phyloP scores from a whole-genome alignment of 345 rosid species.

The Eutrema japonicum region DNA sequence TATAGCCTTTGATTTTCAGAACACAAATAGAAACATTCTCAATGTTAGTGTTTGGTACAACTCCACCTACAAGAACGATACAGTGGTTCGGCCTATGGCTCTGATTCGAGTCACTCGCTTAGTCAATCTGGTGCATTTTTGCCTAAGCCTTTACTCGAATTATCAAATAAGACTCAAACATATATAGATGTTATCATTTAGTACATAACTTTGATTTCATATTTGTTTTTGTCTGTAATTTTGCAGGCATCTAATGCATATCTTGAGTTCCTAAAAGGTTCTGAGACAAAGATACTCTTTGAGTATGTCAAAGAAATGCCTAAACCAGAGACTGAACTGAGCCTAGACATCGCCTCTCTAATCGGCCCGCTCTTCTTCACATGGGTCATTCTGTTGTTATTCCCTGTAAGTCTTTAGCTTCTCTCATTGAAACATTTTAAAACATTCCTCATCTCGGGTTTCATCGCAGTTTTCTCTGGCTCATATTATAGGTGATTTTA shows the following conservation, averaged over 20 bases:
- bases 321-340: constrained; percentile 49
- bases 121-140: constrained; percentile 70
- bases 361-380: constrained; percentile 85
- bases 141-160: background rate
- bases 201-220: constrained; percentile 6
- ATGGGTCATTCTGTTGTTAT: constrained; percentile 58
- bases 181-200: constrained; percentile 1
- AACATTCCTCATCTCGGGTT: constrained; percentile 17
- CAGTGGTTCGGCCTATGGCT: constrained; percentile 38
- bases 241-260: constrained; percentile 84
- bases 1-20: constrained; percentile 87
- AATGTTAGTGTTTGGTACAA: constrained; percentile 88
- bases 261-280: constrained; percentile 63
- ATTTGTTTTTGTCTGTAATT: background rate
- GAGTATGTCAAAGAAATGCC: constrained; percentile 92
- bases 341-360: constrained; percentile 71
- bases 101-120: constrained; percentile 74
- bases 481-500: constrained; percentile 63
- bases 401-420: constrained; percentile 68
- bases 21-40: constrained; percentile 59
- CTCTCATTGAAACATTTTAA: background rate
- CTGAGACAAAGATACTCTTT: constrained; percentile 58
- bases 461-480: background rate
- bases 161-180: constrained; percentile 13
- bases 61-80: constrained; percentile 60